A percentile compares a stretch with the other conserved stretches of the same genome.
phyloP scores from a whole-genome alignment of 1,284 basidiomycete genomes.

The Ustilago loliicola region DNA sequence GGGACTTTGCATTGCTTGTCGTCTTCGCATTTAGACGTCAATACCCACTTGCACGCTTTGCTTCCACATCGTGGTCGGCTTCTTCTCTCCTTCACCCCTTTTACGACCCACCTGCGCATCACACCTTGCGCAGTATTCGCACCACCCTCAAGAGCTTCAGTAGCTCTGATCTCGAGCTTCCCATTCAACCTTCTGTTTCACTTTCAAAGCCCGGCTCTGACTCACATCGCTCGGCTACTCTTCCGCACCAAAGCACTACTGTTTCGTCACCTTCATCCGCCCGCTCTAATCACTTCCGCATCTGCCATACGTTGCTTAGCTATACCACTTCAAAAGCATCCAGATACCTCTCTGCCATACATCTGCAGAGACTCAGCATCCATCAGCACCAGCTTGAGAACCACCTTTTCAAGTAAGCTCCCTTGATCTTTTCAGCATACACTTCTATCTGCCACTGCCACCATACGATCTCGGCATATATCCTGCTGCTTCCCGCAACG shows the following conservation, averaged over 20 bases:
- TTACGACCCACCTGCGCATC: background rate
- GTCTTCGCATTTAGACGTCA: slow-evolving; percentile 2
- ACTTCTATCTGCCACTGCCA: background rate
- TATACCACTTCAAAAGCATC: slow-evolving; percentile 41
- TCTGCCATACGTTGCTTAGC: slow-evolving; percentile 16
- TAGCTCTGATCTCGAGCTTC: slow-evolving; percentile 3
- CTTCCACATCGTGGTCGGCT: background rate
- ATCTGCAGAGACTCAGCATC: slow-evolving; percentile 12
- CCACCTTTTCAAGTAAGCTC: background rate
- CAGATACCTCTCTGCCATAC: slow-evolving; percentile 35
- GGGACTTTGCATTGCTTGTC: background rate
- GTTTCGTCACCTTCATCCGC: slow-evolving; percentile 17
- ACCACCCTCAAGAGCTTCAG: background rate
- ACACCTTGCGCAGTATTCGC: background rate
- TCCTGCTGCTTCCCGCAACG: background rate
- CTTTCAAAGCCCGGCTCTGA: background rate
- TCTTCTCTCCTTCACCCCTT: background rate
- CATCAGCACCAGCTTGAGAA: background rate
- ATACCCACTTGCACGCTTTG: background rate
- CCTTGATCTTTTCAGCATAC: background rate
- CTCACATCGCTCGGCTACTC: background rate
- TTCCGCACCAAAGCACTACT: slow-evolving; percentile 17
- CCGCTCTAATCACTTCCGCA: slow-evolving; percentile 26
- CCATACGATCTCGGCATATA: background rate
- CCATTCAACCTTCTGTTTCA: background rate